A percentile compares a stretch with the other conserved stretches of the same genome.
phyloP scores from a whole-genome alignment of 2,329 filamentous ascomycete species.

The Capronia coronata region DNA sequence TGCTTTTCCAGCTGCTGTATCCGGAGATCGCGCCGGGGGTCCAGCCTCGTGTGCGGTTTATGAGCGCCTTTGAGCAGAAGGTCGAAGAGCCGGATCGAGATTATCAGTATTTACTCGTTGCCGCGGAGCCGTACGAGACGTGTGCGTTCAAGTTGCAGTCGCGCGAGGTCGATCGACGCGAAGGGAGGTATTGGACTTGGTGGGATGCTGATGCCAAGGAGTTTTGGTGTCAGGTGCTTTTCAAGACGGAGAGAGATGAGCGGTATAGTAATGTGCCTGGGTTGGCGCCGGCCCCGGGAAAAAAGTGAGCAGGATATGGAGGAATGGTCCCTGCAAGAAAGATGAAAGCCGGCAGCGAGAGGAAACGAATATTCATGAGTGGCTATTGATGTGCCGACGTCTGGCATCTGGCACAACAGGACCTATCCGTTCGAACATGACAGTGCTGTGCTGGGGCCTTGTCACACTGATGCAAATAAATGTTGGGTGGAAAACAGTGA shows the following conservation, averaged over 20 bases:
- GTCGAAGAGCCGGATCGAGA: constrained; percentile 89
- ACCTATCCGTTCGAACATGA: too few species aligned
- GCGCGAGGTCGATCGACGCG: constrained; percentile 80
- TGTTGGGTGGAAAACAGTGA: too few species aligned
- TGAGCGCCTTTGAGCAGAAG: constrained; percentile 96
- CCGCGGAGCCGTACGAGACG: constrained; percentile 96
- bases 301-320: constrained; percentile 5
- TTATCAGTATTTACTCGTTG: constrained; percentile 90
- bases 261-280: constrained; percentile 65
- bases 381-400: too few species aligned
- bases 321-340: neutral
- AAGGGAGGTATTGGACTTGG: constrained; percentile 86
- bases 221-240: constrained; percentile 96
- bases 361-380: too few species aligned
- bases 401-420: too few species aligned
- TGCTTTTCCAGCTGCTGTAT: constrained; percentile 95
- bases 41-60: constrained; percentile 81
- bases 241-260: constrained; percentile 97
- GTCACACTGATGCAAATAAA: too few species aligned
- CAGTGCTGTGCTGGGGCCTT: too few species aligned
- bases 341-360: neutral
- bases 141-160: constrained; percentile 95
- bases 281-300: constrained; percentile 43
- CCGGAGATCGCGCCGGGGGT: constrained; percentile 76
- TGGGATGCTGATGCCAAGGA: constrained; percentile 94